phyloP scores from a whole-genome alignment of 2,329 filamentous ascomycete species.

The Fusarium sp. region DNA sequence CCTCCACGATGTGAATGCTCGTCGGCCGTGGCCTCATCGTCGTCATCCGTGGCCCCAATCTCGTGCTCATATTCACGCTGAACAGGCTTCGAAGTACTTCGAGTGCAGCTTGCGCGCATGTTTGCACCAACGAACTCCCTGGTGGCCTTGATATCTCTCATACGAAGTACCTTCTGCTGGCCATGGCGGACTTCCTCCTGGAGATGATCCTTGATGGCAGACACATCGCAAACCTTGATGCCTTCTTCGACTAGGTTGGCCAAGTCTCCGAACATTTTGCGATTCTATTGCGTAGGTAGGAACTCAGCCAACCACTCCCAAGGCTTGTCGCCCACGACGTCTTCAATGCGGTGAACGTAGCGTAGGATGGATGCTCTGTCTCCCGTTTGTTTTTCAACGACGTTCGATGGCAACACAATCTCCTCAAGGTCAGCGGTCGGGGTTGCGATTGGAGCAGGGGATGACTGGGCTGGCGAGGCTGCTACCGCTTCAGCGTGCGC shows the following conservation, averaged over 20 bases:
- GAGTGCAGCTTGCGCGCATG: background rate
- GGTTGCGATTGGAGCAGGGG: background rate
- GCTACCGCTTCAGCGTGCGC: background rate
- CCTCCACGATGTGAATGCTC: background rate
- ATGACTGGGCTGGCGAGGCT: background rate
- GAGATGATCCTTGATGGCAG: background rate
- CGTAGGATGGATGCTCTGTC: background rate
- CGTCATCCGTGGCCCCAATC: background rate
- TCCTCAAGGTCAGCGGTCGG: background rate
- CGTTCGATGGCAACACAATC: background rate
- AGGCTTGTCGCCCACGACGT: background rate
- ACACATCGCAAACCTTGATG: background rate
- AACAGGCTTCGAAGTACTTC: background rate
- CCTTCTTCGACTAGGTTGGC: slow-evolving; percentile 1
- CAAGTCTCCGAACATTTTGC: background rate
- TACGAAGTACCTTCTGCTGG: background rate
- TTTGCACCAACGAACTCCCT: background rate
- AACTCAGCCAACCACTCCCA: slow-evolving; percentile 8
- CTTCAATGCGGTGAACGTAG: background rate
- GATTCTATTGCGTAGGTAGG: background rate
- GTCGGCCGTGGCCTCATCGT: background rate
- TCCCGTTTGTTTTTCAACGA: background rate
- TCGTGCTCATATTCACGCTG: background rate
- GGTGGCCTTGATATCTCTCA: background rate
- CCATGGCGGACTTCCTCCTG: background rate